Evolutionary conservation across 2,329 filamentous ascomycete species (phyloP).

Genomic region (Verticillium nubilum): DNA sequence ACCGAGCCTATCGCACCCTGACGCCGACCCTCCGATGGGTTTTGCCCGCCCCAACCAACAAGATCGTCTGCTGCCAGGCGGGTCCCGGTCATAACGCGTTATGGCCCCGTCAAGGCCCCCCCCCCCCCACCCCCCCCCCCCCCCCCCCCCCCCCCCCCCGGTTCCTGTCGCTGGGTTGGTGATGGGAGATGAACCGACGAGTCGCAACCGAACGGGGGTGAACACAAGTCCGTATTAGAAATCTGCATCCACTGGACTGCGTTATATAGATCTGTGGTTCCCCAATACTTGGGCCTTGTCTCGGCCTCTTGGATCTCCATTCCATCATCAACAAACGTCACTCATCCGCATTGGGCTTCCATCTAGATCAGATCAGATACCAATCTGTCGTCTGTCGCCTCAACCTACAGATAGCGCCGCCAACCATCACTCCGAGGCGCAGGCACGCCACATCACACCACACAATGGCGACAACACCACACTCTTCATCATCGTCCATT

Average conservation of each 20-base stretch:
- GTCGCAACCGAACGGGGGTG: neutral
- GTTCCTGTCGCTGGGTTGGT: neutral
- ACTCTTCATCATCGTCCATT: conserved; percentile 20
- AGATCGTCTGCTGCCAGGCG: neutral
- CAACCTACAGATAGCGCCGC: neutral
- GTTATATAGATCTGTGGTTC: conserved; percentile 1
- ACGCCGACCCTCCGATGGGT: neutral
- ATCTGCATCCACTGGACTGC: neutral
- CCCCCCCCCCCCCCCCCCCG: too few species aligned
- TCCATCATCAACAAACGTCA: neutral
- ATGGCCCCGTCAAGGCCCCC: neutral
- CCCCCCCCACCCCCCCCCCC: too few species aligned
- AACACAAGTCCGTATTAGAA: neutral
- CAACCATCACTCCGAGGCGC: neutral
- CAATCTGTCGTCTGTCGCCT: neutral
- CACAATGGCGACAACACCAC: conserved; percentile 11
- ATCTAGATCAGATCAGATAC: neutral
- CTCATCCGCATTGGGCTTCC: neutral
- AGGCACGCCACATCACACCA: neutral
- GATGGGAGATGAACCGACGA: neutral
- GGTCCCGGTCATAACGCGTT: neutral
- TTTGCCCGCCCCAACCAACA: neutral
- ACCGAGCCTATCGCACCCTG: neutral
- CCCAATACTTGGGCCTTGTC: neutral
- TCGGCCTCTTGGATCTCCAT: neutral